Percentiles rank a stretch among this genome's conserved stretches.
These are phyloP conservation scores for Quercus agrifolia DNA, from an alignment of 306 rosid species.

Conservation along the genomic window DNA sequence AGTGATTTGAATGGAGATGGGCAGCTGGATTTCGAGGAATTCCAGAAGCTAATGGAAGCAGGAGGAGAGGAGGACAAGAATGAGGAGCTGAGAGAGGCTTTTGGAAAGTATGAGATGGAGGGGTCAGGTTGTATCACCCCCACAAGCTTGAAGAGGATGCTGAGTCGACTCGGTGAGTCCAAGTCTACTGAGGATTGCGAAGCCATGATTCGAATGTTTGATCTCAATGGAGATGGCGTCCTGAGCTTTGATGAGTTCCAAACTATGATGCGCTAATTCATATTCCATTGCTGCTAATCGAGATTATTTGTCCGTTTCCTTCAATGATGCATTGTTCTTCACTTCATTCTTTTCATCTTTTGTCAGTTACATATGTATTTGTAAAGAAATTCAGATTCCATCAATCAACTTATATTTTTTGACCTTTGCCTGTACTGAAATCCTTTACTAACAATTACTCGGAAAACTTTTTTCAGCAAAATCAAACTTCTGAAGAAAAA, in stretches of 20 bases:
- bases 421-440: no score
- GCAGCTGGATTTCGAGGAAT: constrained; percentile 27
- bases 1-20: constrained; percentile 38
- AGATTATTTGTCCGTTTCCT: background rate
- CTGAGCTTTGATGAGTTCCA: constrained; percentile 34
- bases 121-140: constrained; percentile 29
- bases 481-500: no score
- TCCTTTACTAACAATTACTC: no score
- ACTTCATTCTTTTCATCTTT: background rate
- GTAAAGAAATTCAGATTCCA: background rate
- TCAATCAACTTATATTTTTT: background rate
- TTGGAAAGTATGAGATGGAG: constrained; percentile 31
- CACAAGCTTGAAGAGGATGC: constrained; percentile 31
- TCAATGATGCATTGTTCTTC: no score
- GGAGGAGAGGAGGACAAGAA: constrained; percentile 17
- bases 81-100: constrained; percentile 25
- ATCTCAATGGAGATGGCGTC: constrained; percentile 38
- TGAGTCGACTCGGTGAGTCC: constrained; percentile 23
- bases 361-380: background rate
- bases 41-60: constrained; percentile 27
- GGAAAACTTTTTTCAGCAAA: no score
- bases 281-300: constrained; percentile 2
- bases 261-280: constrained; percentile 19
- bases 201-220: constrained; percentile 23
- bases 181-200: constrained; percentile 23